A percentile compares a stretch with the other conserved stretches of the same genome.
phyloP scores from a whole-genome alignment of 2,329 filamentous ascomycete genomes.

The Hypomyces perniciosus region DNA sequence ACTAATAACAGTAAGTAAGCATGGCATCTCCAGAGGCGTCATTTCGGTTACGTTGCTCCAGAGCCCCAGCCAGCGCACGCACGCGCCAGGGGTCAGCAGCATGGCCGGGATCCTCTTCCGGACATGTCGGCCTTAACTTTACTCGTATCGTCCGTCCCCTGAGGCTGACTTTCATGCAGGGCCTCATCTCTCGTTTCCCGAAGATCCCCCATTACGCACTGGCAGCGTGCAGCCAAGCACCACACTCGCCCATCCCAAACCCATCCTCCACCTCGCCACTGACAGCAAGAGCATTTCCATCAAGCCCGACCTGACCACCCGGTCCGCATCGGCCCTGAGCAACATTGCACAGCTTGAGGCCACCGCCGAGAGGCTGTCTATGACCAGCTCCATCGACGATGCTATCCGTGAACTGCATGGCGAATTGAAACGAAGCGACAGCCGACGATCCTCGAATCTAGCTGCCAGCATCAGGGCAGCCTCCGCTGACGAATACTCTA shows the following conservation, averaged over 20 bases:
- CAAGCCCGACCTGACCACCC: conserved; percentile 52
- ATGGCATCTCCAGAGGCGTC: conserved; percentile 10
- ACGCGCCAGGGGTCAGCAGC: conserved; percentile 10
- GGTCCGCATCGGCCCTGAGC: conserved; percentile 55
- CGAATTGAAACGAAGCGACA: conserved; percentile 65
- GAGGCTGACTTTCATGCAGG: neutral
- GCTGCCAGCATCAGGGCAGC: conserved; percentile 40
- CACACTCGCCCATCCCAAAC: conserved; percentile 32
- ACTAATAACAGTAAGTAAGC: neutral
- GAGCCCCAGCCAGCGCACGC: conserved; percentile 6
- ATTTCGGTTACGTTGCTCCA: conserved; percentile 9
- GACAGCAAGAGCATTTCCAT: conserved; percentile 39
- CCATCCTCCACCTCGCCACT: conserved; percentile 44
- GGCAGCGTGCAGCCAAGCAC: conserved; percentile 41
- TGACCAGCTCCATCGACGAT: conserved; percentile 69
- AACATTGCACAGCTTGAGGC: conserved; percentile 72
- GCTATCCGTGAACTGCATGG: conserved; percentile 69
- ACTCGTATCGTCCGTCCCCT: neutral
- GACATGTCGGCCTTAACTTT: neutral
- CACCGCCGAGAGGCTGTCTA: conserved; percentile 67
- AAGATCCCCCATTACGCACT: conserved; percentile 27
- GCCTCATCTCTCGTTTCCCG: neutral
- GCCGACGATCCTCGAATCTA: conserved; percentile 56
- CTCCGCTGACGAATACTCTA: conserved; percentile 24
- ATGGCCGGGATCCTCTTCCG: conserved; percentile 9